These are phyloP conservation scores for Colletotrichum musae DNA, from an alignment of 2,329 filamentous ascomycete genomes.

Conservation along the genomic window DNA sequence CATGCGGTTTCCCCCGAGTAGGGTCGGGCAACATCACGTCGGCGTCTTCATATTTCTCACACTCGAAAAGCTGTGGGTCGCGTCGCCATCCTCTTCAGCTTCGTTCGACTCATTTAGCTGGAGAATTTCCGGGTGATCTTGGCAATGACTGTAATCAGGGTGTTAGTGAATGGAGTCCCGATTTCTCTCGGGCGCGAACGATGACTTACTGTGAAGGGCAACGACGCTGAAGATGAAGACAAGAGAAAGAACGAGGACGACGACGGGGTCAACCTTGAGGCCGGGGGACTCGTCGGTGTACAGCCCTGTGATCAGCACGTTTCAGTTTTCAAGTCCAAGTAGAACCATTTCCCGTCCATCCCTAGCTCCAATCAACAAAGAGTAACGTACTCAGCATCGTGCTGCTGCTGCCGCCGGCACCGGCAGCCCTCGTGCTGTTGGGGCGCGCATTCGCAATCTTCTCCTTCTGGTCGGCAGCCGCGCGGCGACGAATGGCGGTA, in stretches of 20 bases:
- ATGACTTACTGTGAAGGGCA: constrained; percentile 89
- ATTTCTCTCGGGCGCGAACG: neutral
- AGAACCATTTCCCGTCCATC: neutral
- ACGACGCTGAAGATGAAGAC: constrained; percentile 99
- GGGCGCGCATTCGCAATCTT: constrained; percentile 95
- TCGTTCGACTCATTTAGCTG: constrained; percentile 58
- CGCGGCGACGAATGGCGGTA: constrained; percentile 94
- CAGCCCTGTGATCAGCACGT: constrained; percentile 69
- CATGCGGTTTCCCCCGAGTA: neutral
- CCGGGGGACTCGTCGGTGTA: constrained; percentile 99
- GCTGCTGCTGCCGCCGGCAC: constrained; percentile 95
- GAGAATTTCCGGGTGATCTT: constrained; percentile 94
- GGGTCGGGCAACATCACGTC: constrained; percentile 7
- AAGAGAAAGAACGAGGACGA: constrained; percentile 94
- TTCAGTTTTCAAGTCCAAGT: neutral
- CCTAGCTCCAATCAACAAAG: neutral
- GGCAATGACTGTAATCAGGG: constrained; percentile 81
- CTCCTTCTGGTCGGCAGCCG: constrained; percentile 97
- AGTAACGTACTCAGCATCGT: constrained; percentile 92
- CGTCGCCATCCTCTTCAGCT: neutral
- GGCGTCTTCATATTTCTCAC: neutral
- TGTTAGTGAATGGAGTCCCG: constrained; percentile 29
- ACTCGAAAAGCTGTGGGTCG: neutral
- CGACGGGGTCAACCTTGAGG: constrained; percentile 97
- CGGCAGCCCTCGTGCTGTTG: constrained; percentile 91